Conservation (phyloP, 75 land plant species). For the Azolla pinnata region DNA sequence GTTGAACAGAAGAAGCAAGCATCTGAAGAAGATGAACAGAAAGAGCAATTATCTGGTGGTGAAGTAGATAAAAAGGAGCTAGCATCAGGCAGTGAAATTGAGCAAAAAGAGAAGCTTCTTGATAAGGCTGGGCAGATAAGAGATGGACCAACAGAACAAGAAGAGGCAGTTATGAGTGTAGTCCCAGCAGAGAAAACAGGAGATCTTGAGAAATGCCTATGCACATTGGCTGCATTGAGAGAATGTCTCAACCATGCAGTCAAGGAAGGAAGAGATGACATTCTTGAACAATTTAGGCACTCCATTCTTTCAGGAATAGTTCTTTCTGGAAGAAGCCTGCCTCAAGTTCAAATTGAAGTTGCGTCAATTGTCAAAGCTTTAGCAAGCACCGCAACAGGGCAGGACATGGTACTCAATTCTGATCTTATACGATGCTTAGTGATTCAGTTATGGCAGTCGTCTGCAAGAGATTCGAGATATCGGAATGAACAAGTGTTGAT, state of each 20-base stretch:
- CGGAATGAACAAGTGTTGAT: conserved; percentile 29
- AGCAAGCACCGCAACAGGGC: conserved; percentile 8
- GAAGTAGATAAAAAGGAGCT: neutral
- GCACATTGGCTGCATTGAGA: conserved; percentile 16
- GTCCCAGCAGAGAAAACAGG: neutral
- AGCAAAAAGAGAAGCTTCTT: too few relatives aligned
- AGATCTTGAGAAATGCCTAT: conserved; percentile 8
- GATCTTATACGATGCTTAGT: conserved; percentile 24
- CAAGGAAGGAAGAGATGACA: conserved; percentile 20
- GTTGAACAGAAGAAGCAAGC: too few relatives aligned
- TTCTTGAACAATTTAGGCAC: conserved; percentile 14
- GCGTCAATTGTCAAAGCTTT: conserved; percentile 24
- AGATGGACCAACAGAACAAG: too few relatives aligned
- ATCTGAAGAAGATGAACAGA: too few relatives aligned
- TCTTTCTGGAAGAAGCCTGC: conserved; percentile 10
- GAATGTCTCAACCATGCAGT: conserved; percentile 36
- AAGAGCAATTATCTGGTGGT: neutral
- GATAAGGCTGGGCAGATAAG: too few relatives aligned
- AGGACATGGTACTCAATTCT: conserved; percentile 25
- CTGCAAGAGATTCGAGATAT: conserved; percentile 9
- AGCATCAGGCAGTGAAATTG: too few relatives aligned
- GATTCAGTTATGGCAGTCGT: conserved; percentile 34
- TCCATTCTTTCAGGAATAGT: conserved; percentile 20
- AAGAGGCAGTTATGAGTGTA: neutral
- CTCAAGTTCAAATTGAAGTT: conserved; percentile 24